These are phyloP conservation scores for Acacia crassicarpa DNA, from an alignment of 306 rosid species.

Conservation along the genomic window DNA sequence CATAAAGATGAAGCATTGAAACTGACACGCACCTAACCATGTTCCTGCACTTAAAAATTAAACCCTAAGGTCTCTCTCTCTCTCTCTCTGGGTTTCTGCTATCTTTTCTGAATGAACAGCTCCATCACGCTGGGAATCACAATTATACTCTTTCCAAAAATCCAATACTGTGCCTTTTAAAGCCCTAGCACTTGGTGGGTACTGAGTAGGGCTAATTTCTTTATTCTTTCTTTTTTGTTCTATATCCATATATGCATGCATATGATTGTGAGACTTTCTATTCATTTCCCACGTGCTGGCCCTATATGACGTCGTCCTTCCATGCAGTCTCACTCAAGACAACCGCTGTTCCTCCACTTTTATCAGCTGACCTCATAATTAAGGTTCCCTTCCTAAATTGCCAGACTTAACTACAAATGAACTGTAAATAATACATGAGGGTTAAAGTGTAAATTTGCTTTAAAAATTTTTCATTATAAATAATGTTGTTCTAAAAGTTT, in stretches of 20 bases:
- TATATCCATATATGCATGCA: constrained; percentile 17
- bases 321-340: constrained; percentile 4
- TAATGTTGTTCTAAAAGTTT: too few relatives aligned
- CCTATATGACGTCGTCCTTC: neutral
- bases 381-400: constrained; percentile 2
- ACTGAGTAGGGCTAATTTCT: neutral
- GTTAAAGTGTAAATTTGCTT: too few relatives aligned
- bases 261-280: neutral
- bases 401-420: neutral
- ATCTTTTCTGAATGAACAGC: neutral
- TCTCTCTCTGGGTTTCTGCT: neutral
- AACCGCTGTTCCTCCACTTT: neutral
- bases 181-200: constrained; percentile 6
- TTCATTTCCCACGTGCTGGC: neutral
- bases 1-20: neutral
- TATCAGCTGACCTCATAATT: neutral
- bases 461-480: too few relatives aligned
- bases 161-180: neutral
- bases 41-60: constrained; percentile 1
- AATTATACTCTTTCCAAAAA: neutral
- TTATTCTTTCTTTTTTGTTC: constrained; percentile 1
- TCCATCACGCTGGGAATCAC: constrained; percentile 5
- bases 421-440: neutral
- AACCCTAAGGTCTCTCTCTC: constrained; percentile 6
- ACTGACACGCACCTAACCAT: constrained; percentile 16